Evolutionary conservation across 139 green algal genomes (phyloP), one percentile per base, ranked within the genome.

Genomic region (Auxenochlorella protothecoides): DNA sequence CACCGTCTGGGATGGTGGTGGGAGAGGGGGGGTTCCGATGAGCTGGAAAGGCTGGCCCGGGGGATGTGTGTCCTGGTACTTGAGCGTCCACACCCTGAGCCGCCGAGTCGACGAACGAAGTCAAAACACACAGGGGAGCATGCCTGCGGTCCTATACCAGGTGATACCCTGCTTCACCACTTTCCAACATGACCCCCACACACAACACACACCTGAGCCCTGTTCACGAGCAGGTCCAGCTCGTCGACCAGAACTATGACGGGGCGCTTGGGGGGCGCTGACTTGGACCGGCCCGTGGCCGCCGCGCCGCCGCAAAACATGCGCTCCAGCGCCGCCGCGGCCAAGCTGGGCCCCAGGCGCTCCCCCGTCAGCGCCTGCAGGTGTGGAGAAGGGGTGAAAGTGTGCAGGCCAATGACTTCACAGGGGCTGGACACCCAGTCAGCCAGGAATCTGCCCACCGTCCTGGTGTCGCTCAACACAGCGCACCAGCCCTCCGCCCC

Each of bases 171-270:
- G 27, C 0, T 44, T 44, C 27, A 44, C 27, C 27, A 44, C 27
- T 44, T 44, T 44, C 27, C 27, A 44, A 44, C 27, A 44, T 44
- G 27, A 44, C 27, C 27, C 0, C 27, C 59, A 63, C 59, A 63
- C 59, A 63, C 59, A 63, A 63, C 62, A 66, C 62, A 9, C 2
- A 78, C 75, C 81, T 97, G 93, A 57, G 89, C 89, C 13, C 83
- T 80, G 15, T 91, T 98, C 68, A 98, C 85, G 53, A 99, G 87
- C 67, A 94, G 81, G 83, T 99, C 94, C 69, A 98, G 89, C 80
- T 99, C 95, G 74, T 98, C 95, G 27, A 99, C 80, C 44, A 99
- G 75, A 53, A 99, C 27, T 3, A 96, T 78, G 3, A 81, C 88
- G 59, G 81, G 71, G 10, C 73, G 72, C 51, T n/a, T 55, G 44